Evolutionary conservation across 352 stramenopile genomes (phyloP), one percentile per base, ranked within the genome.

Genomic region (Pythium dissotocum): DNA sequence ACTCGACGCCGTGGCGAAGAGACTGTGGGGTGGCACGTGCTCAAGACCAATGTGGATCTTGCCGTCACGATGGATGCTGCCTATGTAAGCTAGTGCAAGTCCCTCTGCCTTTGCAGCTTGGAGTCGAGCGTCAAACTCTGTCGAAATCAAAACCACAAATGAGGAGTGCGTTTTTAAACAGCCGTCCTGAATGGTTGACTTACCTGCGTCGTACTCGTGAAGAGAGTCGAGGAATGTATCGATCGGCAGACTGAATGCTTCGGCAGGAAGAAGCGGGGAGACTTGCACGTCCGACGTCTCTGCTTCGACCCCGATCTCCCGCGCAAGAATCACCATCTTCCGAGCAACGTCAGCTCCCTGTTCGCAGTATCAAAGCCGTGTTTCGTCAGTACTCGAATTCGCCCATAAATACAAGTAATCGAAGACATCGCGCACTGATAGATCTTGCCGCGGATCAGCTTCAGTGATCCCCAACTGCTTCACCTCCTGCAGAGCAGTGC

Each of bases 251-350:
- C 66, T 58, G 5, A 79, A 73, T 18, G 89, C 66, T n/a, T 60
- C 36, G 13, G 75, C 57, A 1, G 85, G 83, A 26, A 88, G 72
- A 28, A 93, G 56, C 10, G 63, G 73, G 28, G 78, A 63, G 66
- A 91, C 79, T 35, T 65, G 52, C 28, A 93, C 73, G 63, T 81
- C 54, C 0, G 56, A 51, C 32, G 74, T 66, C 4, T 88, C 74
- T 1, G 70, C 67, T 2, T 59, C 63, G 18, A 85, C 38, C 9
- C 79, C 79, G n/a, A 83, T 61, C 63, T 89, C 77, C 13, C 85
- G 75, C 12, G 81, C 85, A 4, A 91, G 58, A 59, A 91, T 91
- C 35, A 89, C 67, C 46, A 85, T 82, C 68, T 93, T 93, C 10
- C 83, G 69, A 5, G 77, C 83, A 7, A 93, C 81, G 56, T 93